Conservation (phyloP, 345 rosid genomes). For the Boechera divaricarpa region DNA sequence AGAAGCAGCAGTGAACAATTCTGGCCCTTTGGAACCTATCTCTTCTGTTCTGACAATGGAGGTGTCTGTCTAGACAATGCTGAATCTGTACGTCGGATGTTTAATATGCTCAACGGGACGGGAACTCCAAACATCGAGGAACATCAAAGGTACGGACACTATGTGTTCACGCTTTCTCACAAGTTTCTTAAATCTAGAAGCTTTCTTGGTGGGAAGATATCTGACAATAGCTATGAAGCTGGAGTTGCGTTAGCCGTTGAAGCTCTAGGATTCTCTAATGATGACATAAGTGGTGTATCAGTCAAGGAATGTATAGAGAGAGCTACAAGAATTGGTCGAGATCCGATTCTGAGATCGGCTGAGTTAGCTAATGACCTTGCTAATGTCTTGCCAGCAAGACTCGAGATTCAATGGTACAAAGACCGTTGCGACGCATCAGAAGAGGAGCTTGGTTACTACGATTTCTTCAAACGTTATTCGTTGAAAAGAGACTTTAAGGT, state of each 20-base stretch:
- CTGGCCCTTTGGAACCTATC: conserved; percentile 77
- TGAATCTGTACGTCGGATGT: conserved; percentile 56
- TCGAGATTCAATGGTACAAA: conserved; percentile 70
- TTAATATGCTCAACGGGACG: conserved; percentile 47
- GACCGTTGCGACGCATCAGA: conserved; percentile 54
- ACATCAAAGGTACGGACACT: conserved; percentile 66
- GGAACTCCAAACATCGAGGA: conserved; percentile 53
- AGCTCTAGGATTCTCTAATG: conserved; percentile 56
- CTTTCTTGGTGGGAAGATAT: conserved; percentile 45
- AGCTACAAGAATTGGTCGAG: conserved; percentile 53
- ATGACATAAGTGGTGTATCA: conserved; percentile 45
- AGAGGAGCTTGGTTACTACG: conserved; percentile 71
- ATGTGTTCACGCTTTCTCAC: conserved; percentile 46
- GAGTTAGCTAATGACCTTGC: conserved; percentile 59
- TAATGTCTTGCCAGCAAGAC: conserved; percentile 53
- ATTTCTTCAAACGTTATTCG: conserved; percentile 64
- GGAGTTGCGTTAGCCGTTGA: conserved; percentile 69
- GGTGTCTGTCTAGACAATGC: conserved; percentile 79
- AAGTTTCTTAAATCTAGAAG: conserved; percentile 53
- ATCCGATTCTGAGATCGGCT: conserved; percentile 58
- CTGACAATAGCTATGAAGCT: conserved; percentile 67
- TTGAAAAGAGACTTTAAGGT: conserved; percentile 56
- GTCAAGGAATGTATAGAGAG: conserved; percentile 54
- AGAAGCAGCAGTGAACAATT: conserved; percentile 46
- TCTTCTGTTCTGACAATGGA: conserved; percentile 74